A percentile compares a stretch with the other conserved stretches of the same genome.
These are phyloP conservation scores for Venturia oleaginea DNA, from an alignment of 2,329 filamentous ascomycete genomes.

Conservation along the genomic window DNA sequence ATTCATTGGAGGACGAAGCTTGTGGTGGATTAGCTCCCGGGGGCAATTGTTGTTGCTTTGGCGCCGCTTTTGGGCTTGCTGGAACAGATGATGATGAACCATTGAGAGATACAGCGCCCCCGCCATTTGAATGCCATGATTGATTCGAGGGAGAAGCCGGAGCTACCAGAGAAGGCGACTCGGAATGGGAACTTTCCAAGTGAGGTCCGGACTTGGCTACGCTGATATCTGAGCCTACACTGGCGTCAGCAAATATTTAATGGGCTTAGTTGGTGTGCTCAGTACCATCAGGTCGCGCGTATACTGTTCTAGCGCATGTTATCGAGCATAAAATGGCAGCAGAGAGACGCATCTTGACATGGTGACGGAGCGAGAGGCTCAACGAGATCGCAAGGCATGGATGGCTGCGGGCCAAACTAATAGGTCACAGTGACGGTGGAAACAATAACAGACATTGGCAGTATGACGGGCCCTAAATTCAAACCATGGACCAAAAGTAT, in stretches of 20 bases:
- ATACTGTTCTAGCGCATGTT: background rate
- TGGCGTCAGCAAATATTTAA: background rate
- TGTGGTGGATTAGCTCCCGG: background rate
- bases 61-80: background rate
- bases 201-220: conserved; percentile 1
- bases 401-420: background rate
- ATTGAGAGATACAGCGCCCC: background rate
- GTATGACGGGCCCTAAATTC: background rate
- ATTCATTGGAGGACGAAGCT: background rate
- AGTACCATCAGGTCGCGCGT: conserved; percentile 5
- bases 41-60: background rate
- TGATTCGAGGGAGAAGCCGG: background rate
- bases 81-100: background rate
- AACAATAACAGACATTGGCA: background rate
- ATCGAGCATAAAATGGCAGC: conserved; percentile 1
- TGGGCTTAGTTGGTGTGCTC: background rate
- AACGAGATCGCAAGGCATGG: background rate
- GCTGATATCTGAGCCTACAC: conserved; percentile 1
- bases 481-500: background rate
- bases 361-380: conserved; percentile 4
- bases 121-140: background rate
- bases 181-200: background rate
- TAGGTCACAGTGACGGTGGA: background rate
- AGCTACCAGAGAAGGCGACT: background rate
- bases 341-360: conserved; percentile 4